These are phyloP conservation scores for Proliferodiscus dingleyae DNA, from an alignment of 2,329 filamentous ascomycete genomes.

Conservation along the genomic window DNA sequence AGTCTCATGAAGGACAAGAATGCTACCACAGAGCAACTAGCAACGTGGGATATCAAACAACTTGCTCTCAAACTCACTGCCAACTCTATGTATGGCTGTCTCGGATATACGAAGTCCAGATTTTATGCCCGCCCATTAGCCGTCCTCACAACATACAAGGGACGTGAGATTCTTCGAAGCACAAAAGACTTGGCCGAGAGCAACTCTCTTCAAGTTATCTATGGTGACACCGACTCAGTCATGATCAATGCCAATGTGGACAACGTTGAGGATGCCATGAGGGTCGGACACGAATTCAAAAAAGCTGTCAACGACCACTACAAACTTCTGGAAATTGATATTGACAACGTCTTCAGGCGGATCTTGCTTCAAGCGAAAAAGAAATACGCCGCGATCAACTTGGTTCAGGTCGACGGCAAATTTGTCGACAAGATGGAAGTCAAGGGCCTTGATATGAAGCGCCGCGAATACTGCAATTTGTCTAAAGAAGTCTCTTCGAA, in stretches of 20 bases:
- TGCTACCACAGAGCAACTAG: conserved; percentile 79
- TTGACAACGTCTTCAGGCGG: conserved; percentile 93
- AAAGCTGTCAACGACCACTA: conserved; percentile 91
- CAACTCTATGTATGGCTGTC: conserved; percentile 99
- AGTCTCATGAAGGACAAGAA: conserved; percentile 92
- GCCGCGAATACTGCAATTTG: conserved; percentile 91
- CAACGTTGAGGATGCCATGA: conserved; percentile 83
- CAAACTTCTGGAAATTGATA: conserved; percentile 90
- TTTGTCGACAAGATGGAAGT: conserved; percentile 94
- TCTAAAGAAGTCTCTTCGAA: conserved; percentile 92
- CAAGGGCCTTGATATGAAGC: conserved; percentile 96
- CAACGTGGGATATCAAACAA: conserved; percentile 98
- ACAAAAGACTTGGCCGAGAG: conserved; percentile 95
- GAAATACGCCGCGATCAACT: conserved; percentile 96
- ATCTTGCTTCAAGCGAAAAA: conserved; percentile 96
- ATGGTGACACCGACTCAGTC: conserved; percentile 97
- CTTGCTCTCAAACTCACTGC: conserved; percentile 93
- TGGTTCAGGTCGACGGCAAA: conserved; percentile 83
- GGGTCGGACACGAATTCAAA: conserved; percentile 93
- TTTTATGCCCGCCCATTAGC: conserved; percentile 95
- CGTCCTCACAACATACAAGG: conserved; percentile 94
- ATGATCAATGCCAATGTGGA: conserved; percentile 99
- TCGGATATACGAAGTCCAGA: conserved; percentile 93
- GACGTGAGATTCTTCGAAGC: conserved; percentile 91
- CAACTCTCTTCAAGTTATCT: conserved; percentile 89